phyloP scores from a whole-genome alignment of 2,329 filamentous ascomycete genomes.

The Calonectria pauciramosa region DNA sequence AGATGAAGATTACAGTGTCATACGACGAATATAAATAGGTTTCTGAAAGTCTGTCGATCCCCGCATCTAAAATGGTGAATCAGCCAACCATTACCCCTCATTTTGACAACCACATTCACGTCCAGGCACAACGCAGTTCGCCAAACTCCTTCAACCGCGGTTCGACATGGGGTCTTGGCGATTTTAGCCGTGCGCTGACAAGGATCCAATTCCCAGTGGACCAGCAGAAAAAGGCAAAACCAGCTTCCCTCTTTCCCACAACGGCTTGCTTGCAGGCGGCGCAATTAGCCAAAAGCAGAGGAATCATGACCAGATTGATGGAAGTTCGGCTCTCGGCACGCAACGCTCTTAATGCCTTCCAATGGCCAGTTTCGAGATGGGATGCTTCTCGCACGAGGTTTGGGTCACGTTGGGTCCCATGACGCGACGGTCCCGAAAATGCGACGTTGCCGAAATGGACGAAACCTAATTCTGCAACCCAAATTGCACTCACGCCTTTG shows the following conservation, averaged over 20 bases:
- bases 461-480: neutral
- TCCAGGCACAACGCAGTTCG: neutral
- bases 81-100: neutral
- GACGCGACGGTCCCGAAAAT: neutral
- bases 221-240: neutral
- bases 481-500: neutral
- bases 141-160: neutral
- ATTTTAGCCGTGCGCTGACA: neutral
- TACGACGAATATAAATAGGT: neutral
- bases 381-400: neutral
- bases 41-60: neutral
- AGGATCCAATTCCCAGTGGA: neutral
- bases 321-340: neutral
- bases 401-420: neutral
- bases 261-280: neutral
- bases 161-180: neutral
- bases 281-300: neutral
- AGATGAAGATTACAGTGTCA: neutral
- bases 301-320: neutral
- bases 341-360: neutral
- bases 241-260: neutral
- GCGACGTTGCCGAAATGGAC: neutral
- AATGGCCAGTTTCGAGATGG: neutral
- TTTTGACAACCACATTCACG: conserved; percentile 1
- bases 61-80: neutral